Evolutionary conservation across 257 asterid species (phyloP).

Genomic region (Ilex asprella): DNA sequence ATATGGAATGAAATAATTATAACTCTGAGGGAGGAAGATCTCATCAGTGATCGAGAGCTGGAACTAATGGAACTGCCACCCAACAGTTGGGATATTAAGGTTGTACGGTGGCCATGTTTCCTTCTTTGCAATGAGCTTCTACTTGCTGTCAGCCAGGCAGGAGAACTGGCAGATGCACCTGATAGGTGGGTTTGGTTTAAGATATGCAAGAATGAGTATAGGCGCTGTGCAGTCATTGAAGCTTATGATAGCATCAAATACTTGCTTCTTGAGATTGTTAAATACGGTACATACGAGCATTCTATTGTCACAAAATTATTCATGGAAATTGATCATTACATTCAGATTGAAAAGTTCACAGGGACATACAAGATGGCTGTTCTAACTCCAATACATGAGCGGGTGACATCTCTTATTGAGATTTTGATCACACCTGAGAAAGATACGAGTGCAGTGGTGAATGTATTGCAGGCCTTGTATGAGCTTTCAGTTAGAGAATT

Average conservation of each 20-base stretch:
- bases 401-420: conserved; percentile 43
- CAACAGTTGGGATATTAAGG: conserved; percentile 83
- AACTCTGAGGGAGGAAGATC: conserved; percentile 81
- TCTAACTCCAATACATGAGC: conserved; percentile 55
- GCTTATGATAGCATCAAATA: conserved; percentile 74
- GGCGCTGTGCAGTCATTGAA: conserved; percentile 87
- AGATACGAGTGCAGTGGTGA: conserved; percentile 50
- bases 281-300: conserved; percentile 60
- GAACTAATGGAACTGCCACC: conserved; percentile 90
- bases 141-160: conserved; percentile 72
- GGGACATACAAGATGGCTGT: conserved; percentile 37
- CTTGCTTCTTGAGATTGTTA: conserved; percentile 64
- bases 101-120: conserved; percentile 90
- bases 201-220: conserved; percentile 73
- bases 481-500: conserved; percentile 70
- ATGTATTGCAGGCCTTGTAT: conserved; percentile 70
- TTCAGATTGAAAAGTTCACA: conserved; percentile 59
- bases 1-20: conserved; percentile 89
- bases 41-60: conserved; percentile 64
- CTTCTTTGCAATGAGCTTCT: conserved; percentile 79
- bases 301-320: conserved; percentile 55
- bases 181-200: conserved; percentile 73
- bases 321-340: conserved; percentile 43
- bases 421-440: conserved; percentile 51
- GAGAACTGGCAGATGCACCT: conserved; percentile 45